These are phyloP conservation scores for Fusarium sp. DNA, from an alignment of 2,329 filamentous ascomycete species.

Conservation along the genomic window DNA sequence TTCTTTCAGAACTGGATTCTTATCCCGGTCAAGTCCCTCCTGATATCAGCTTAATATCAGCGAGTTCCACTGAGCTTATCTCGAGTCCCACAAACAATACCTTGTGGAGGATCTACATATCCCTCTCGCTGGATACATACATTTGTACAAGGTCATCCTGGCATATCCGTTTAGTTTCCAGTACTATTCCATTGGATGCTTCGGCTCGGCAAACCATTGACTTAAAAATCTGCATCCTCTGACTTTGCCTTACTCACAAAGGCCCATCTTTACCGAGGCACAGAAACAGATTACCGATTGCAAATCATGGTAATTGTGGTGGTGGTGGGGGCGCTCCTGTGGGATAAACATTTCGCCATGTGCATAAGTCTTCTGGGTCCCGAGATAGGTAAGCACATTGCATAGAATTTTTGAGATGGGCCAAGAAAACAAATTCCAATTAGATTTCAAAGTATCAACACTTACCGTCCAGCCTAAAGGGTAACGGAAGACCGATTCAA, in stretches of 20 bases:
- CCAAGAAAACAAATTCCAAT: background rate
- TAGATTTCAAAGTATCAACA: background rate
- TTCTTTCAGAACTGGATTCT: background rate
- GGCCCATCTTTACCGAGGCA: background rate
- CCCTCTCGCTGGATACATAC: background rate
- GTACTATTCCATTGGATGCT: background rate
- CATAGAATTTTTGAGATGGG: background rate
- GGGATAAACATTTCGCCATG: background rate
- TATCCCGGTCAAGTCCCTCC: background rate
- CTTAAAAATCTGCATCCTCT: background rate
- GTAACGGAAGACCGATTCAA: background rate
- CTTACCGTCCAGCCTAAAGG: background rate
- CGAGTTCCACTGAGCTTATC: constrained; percentile 25
- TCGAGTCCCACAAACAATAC: constrained; percentile 7
- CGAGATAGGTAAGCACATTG: too few species aligned
- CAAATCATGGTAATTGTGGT: background rate
- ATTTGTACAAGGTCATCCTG: too few species aligned
- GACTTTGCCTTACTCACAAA: background rate
- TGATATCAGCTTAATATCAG: background rate
- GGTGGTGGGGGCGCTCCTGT: background rate
- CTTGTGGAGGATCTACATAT: constrained; percentile 12
- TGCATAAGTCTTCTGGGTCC: background rate
- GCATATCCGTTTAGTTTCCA: too few species aligned
- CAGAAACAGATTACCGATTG: background rate
- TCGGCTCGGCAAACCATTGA: background rate